Conservation (phyloP, 2,329 filamentous ascomycete genomes). For the Leptographium flavum region DNA sequence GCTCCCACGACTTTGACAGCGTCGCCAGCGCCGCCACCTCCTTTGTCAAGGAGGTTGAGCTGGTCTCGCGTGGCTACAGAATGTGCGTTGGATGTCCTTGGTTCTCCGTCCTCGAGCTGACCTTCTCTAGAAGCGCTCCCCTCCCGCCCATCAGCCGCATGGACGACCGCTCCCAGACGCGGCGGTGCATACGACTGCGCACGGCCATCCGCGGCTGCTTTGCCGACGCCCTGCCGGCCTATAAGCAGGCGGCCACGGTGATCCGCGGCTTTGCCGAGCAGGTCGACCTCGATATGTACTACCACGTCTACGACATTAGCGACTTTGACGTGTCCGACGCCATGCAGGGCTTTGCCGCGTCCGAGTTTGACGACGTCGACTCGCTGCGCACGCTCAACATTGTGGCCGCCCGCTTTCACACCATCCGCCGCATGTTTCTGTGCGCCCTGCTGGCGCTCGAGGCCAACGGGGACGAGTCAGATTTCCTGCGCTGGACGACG, state of each 20-base stretch:
- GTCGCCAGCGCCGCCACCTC: slow-evolving; percentile 62
- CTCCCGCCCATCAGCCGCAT: slow-evolving; percentile 84
- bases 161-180: slow-evolving; percentile 65
- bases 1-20: slow-evolving; percentile 69
- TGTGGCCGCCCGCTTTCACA: slow-evolving; percentile 65
- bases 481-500: slow-evolving; percentile 65
- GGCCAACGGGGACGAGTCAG: slow-evolving; percentile 61
- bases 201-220: slow-evolving; percentile 60
- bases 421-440: slow-evolving; percentile 69
- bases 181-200: slow-evolving; percentile 69
- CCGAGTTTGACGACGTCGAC: slow-evolving; percentile 61
- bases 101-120: not conserved
- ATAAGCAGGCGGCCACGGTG: slow-evolving; percentile 52
- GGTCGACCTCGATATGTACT: slow-evolving; percentile 78
- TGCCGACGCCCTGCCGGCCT: slow-evolving; percentile 53
- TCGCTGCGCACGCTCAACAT: slow-evolving; percentile 71
- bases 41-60: slow-evolving; percentile 86
- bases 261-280: slow-evolving; percentile 64
- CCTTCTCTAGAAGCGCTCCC: slow-evolving; percentile 55
- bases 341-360: slow-evolving; percentile 44
- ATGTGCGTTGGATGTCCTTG: slow-evolving; percentile 37
- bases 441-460: slow-evolving; percentile 83
- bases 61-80: slow-evolving; percentile 81
- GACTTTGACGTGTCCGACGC: slow-evolving; percentile 58
- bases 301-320: slow-evolving; percentile 75